These are phyloP conservation scores for Digitaria exilis DNA, from an alignment of 202 grass and related monocot genomes.

Conservation along the genomic window DNA sequence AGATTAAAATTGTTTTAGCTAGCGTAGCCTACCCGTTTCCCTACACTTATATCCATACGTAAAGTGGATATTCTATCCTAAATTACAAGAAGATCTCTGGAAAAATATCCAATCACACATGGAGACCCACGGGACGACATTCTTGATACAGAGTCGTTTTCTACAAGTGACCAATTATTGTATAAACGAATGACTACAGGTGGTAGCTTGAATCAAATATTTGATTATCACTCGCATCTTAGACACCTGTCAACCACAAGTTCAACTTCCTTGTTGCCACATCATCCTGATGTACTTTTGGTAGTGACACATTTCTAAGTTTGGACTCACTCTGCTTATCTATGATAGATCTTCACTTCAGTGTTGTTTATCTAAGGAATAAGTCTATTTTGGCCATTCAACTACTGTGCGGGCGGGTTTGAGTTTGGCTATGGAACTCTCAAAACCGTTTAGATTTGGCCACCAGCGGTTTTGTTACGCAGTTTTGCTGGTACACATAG, in stretches of 20 bases:
- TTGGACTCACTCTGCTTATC: neutral
- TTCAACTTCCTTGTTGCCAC: neutral
- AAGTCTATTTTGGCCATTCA: too few relatives aligned
- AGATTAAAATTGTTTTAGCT: too few relatives aligned
- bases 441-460: too few relatives aligned
- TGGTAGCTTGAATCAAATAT: neutral
- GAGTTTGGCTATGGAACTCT: too few relatives aligned
- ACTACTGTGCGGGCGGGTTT: too few relatives aligned
- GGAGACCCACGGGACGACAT: neutral
- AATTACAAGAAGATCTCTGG: neutral
- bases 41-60: too few relatives aligned
- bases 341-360: too few relatives aligned
- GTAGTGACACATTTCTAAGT: neutral
- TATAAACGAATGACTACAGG: neutral
- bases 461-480: too few relatives aligned
- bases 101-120: neutral
- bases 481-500: too few relatives aligned
- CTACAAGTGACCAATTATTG: neutral
- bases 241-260: neutral
- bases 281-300: neutral
- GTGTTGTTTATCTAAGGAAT: neutral
- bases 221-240: neutral
- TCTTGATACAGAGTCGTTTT: neutral
- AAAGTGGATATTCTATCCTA: neutral
- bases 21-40: too few relatives aligned